Evolutionary conservation across 163 green algal genomes (phyloP).

Genomic region (Scenedesmus sp.): DNA sequence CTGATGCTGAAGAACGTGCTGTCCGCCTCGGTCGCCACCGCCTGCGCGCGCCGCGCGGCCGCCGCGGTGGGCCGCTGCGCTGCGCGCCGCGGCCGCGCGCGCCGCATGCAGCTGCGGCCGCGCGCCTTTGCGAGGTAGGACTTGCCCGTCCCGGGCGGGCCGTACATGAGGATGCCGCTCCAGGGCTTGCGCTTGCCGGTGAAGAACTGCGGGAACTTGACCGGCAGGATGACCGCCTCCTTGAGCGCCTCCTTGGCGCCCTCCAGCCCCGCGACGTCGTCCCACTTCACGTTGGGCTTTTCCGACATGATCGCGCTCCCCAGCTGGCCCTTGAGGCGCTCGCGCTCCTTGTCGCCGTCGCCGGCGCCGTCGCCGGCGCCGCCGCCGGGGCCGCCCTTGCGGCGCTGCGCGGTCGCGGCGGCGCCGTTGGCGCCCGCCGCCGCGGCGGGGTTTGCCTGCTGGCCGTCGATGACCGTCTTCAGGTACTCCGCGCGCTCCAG

Average conservation of each 20-base stretch:
- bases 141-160: conserved; percentile 97
- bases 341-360: conserved; percentile 81
- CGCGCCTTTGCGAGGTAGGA: conserved; percentile 97
- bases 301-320: conserved; percentile 91
- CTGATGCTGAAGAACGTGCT: conserved; percentile 94
- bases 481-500: conserved; percentile 93
- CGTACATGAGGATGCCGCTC: conserved; percentile 98
- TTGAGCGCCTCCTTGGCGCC: conserved; percentile 97
- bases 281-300: conserved; percentile 98
- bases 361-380: conserved; percentile 56
- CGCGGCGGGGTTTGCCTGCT: conserved; percentile 37
- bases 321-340: conserved; percentile 79
- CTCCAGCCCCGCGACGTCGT: conserved; percentile 98
- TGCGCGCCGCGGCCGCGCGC: background rate
- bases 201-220: conserved; percentile 98
- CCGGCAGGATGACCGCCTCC: conserved; percentile 97
- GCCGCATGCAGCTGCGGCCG: background rate
- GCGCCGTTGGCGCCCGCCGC: conserved; percentile 39
- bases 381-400: conserved; percentile 50
- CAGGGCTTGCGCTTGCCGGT: conserved; percentile 97
- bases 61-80: background rate
- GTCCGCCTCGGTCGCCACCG: conserved; percentile 98
- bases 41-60: conserved; percentile 54
- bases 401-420: conserved; percentile 49
- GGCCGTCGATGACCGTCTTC: conserved; percentile 73